Evolutionary conservation across 306 rosid species (phyloP).

Genomic region (Cicer judaicum): DNA sequence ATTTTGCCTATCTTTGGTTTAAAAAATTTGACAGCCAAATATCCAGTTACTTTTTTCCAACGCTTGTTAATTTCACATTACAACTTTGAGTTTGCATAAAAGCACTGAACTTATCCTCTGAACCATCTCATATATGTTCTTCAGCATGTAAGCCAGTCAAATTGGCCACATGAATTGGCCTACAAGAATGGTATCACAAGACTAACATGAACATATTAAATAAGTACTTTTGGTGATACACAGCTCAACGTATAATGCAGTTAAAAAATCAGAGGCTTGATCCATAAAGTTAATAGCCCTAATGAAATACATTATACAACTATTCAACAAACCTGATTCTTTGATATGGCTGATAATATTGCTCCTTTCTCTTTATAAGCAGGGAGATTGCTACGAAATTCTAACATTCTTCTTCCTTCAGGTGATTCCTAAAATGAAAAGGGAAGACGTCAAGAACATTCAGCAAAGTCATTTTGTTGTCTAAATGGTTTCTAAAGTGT

Average conservation of each 20-base stretch:
- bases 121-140: constrained; percentile 25
- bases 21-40: background rate
- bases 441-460: constrained; percentile 39
- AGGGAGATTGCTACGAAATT: constrained; percentile 85
- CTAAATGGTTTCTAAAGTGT: constrained; percentile 31
- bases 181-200: constrained; percentile 27
- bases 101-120: constrained; percentile 25
- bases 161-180: constrained; percentile 15
- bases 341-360: constrained; percentile 66
- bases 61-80: background rate
- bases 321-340: constrained; percentile 72
- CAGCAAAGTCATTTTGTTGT: constrained; percentile 31
- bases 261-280: constrained; percentile 30
- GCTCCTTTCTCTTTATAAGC: constrained; percentile 84
- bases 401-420: constrained; percentile 79
- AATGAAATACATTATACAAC: constrained; percentile 21
- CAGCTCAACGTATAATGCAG: constrained; percentile 26
- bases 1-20: background rate
- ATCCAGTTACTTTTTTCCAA: constrained; percentile 12
- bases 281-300: constrained; percentile 23
- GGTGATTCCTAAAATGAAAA: constrained; percentile 65
- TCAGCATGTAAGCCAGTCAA: constrained; percentile 24
- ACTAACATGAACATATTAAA: constrained; percentile 17
- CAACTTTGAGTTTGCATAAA: background rate
- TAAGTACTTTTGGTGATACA: constrained; percentile 6